phyloP scores from a whole-genome alignment of 305 asterid species.

The Fraxinus latifolia region DNA sequence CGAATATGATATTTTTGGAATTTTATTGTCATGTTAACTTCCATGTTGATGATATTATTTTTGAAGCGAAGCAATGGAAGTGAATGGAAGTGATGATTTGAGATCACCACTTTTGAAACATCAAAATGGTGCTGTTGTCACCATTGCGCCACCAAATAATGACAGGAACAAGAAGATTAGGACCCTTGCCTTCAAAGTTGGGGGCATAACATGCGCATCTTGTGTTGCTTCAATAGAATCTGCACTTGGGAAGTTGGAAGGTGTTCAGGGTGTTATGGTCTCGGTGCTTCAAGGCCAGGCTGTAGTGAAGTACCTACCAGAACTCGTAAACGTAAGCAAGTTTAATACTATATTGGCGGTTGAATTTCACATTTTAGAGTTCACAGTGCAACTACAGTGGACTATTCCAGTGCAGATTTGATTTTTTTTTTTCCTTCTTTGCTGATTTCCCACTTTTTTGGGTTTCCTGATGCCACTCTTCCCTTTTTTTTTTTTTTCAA shows the following conservation, averaged over 20 bases:
- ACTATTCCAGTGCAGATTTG: conserved; percentile 2
- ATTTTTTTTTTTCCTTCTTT: background rate
- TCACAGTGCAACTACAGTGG: background rate
- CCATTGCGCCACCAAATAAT: conserved; percentile 27
- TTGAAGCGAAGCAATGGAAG: conserved; percentile 45
- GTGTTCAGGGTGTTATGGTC: conserved; percentile 64
- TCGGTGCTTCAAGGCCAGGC: conserved; percentile 95
- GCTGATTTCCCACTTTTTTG: background rate
- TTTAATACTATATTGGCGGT: conserved; percentile 20
- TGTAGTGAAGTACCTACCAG: conserved; percentile 73
- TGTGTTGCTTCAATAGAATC: conserved; percentile 84
- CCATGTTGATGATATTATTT: conserved; percentile 26
- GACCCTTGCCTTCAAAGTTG: conserved; percentile 70
- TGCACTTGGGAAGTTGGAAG: conserved; percentile 63
- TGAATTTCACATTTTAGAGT: background rate
- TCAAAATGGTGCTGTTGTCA: conserved; percentile 47
- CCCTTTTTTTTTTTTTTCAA: background rate
- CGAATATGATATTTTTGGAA: background rate
- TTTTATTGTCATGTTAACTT: background rate
- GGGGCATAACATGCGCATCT: conserved; percentile 83
- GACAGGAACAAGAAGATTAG: conserved; percentile 48
- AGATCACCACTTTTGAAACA: conserved; percentile 69
- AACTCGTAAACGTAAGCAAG: conserved; percentile 56
- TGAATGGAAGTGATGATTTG: conserved; percentile 59
- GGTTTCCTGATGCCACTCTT: background rate